Percentiles rank a stretch among this genome's conserved stretches.
These are phyloP conservation scores for Aspergillus sp. DNA, from an alignment of 2,329 filamentous ascomycete species.

Conservation along the genomic window DNA sequence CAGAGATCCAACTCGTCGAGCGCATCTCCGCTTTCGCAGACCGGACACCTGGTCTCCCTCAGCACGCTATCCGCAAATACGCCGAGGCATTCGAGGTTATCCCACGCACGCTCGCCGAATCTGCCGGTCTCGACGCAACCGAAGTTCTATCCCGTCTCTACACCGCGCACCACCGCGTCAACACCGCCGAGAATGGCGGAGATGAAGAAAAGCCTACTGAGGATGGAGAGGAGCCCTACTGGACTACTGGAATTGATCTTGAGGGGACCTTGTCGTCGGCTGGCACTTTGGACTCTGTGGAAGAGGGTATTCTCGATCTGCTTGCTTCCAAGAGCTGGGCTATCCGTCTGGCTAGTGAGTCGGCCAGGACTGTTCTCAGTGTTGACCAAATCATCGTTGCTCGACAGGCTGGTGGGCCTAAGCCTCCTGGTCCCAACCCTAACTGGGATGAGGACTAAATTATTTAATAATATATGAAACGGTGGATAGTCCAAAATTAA, in stretches of 20 bases:
- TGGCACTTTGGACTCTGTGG: constrained; percentile 80
- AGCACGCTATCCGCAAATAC: constrained; percentile 97
- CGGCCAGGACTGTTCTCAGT: constrained; percentile 87
- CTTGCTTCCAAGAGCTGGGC: constrained; percentile 94
- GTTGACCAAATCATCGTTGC: constrained; percentile 99
- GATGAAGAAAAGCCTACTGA: constrained; percentile 39
- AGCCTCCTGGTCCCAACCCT: constrained; percentile 91
- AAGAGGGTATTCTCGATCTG: constrained; percentile 88
- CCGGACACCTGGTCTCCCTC: constrained; percentile 85
- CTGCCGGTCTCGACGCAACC: constrained; percentile 93
- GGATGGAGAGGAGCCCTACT: constrained; percentile 69
- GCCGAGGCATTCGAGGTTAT: constrained; percentile 98
- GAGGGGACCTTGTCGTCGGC: constrained; percentile 74
- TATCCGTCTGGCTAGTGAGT: constrained; percentile 93
- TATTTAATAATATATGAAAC: constrained; percentile 10
- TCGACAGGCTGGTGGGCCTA: constrained; percentile 93
- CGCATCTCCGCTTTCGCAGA: constrained; percentile 87
- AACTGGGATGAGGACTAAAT: constrained; percentile 67
- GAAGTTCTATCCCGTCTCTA: constrained; percentile 91
- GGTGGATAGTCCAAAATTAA: background rate
- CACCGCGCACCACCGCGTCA: constrained; percentile 73
- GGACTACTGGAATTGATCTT: constrained; percentile 91
- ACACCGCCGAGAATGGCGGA: constrained; percentile 21
- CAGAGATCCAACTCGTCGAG: constrained; percentile 91
- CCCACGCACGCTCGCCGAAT: constrained; percentile 89